These are phyloP conservation scores for Thelonectria olida DNA, from an alignment of 2,329 filamentous ascomycete genomes.

Conservation along the genomic window DNA sequence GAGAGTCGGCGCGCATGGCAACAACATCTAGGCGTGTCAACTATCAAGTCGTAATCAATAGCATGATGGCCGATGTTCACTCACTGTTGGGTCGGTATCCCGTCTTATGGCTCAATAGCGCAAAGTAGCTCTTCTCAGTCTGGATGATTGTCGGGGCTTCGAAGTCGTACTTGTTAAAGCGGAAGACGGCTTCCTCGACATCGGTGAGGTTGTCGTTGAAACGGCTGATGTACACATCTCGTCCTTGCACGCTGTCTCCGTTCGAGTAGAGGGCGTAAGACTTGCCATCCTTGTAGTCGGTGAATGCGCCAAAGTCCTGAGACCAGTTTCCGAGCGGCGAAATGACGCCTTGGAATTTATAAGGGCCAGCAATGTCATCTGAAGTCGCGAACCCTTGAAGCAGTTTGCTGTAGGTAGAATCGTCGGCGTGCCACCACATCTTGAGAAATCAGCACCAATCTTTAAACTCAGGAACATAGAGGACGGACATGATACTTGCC, in stretches of 20 bases:
- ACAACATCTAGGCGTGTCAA: slow-evolving; percentile 52
- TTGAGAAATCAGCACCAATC: slow-evolving; percentile 34
- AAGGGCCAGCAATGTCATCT: slow-evolving; percentile 62
- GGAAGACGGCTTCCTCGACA: slow-evolving; percentile 61
- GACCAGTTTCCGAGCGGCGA: slow-evolving; percentile 69
- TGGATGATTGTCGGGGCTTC: slow-evolving; percentile 69
- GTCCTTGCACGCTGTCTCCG: slow-evolving; percentile 62
- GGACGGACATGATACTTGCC: slow-evolving; percentile 63
- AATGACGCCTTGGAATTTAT: slow-evolving; percentile 62
- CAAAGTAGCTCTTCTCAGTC: slow-evolving; percentile 67
- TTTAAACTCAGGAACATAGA: fast-evolving
- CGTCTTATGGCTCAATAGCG: slow-evolving; percentile 70
- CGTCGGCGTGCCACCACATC: slow-evolving; percentile 71
- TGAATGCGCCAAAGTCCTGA: slow-evolving; percentile 69
- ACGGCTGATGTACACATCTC: slow-evolving; percentile 65
- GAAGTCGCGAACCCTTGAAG: slow-evolving; percentile 66
- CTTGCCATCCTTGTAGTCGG: slow-evolving; percentile 65
- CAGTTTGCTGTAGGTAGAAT: slow-evolving; percentile 63
- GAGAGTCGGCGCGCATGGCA: slow-evolving; percentile 60
- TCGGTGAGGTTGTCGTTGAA: slow-evolving; percentile 63
- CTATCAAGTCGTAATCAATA: too few relatives aligned
- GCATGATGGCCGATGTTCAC: too few relatives aligned
- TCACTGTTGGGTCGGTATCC: slow-evolving; percentile 67
- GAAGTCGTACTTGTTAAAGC: slow-evolving; percentile 67
- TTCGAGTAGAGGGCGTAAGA: slow-evolving; percentile 69